Evolutionary conservation across 345 rosid genomes (phyloP).

Genomic region (Eucalyptus erythrocorys): DNA sequence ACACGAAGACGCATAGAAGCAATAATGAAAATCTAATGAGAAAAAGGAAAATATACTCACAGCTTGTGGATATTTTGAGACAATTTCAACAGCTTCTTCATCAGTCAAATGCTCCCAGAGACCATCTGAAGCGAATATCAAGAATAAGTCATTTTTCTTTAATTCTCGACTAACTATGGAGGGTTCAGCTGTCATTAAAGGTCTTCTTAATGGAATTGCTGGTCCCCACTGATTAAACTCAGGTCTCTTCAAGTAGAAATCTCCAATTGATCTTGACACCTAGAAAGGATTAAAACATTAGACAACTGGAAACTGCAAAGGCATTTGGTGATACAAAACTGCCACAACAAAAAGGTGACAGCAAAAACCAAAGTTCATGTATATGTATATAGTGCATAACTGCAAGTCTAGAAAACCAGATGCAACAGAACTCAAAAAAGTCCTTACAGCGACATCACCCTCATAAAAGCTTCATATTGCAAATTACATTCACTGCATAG

Average conservation of each 20-base stretch:
- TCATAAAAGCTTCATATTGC: not conserved
- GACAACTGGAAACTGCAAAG: not conserved
- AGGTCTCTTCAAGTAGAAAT: slow-evolving; percentile 2
- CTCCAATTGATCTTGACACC: slow-evolving; percentile 9
- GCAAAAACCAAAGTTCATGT: not conserved
- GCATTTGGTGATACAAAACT: not conserved
- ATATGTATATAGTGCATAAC: not conserved
- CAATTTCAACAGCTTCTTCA: not conserved
- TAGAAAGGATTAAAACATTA: not conserved
- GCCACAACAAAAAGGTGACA: not conserved
- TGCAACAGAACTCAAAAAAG: not conserved
- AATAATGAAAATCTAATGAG: not conserved
- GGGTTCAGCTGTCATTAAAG: slow-evolving; percentile 2
- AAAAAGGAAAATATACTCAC: not conserved
- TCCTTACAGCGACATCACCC: not conserved
- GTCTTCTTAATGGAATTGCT: not conserved
- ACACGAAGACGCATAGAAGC: not conserved
- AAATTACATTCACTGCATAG: not conserved
- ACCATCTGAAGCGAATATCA: slow-evolving; percentile 8
- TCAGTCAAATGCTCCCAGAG: slow-evolving; percentile 8
- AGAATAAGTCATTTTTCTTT: not conserved
- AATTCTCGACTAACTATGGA: not conserved
- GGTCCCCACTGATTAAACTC: not conserved
- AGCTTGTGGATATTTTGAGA: not conserved
- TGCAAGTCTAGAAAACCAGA: not conserved